Evolutionary conservation across 345 rosid species (phyloP).

Genomic region (Syzygium aqueum): DNA sequence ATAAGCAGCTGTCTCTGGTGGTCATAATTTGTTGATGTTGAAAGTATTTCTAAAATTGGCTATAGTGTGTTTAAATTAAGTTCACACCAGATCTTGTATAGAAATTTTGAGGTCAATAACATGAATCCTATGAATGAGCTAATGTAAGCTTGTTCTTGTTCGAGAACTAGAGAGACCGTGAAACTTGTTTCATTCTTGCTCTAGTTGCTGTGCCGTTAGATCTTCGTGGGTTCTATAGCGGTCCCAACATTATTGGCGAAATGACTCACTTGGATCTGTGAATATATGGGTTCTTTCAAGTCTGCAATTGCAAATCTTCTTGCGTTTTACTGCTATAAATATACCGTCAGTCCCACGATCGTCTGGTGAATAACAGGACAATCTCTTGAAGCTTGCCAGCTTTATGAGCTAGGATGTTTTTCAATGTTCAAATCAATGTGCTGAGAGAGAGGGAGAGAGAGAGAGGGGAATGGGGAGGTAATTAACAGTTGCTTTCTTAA

Average conservation of each 20-base stretch:
- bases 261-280: neutral
- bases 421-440: neutral
- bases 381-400: neutral
- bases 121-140: neutral
- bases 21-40: neutral
- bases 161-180: neutral
- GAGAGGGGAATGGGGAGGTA: neutral
- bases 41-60: neutral
- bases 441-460: too few relatives aligned
- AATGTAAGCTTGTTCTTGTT: neutral
- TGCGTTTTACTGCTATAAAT: neutral
- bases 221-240: neutral
- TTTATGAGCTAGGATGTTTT: neutral
- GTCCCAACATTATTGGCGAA: neutral
- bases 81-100: neutral
- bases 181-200: neutral
- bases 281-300: neutral
- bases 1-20: neutral
- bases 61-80: neutral
- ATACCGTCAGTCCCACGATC: neutral
- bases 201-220: neutral
- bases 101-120: neutral
- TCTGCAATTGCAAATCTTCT: neutral
- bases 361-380: neutral
- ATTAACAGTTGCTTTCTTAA: neutral